Conservation (phyloP, 225 moss, liverwort and hornwort species). For the Marchantia polymorpha region DNA sequence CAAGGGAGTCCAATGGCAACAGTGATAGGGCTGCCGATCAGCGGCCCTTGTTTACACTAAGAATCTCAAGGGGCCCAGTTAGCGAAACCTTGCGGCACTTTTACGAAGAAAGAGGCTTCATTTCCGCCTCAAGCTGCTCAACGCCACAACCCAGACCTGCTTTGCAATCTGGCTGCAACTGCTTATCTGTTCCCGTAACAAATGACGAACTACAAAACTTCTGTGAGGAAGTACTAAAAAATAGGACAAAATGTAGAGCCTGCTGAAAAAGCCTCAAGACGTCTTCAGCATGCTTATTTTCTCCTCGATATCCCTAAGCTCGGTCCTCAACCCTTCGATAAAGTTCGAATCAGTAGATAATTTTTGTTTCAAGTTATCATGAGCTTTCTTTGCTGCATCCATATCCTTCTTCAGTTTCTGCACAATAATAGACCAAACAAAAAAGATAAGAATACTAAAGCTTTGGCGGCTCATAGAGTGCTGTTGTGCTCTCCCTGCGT, state of each 20-base stretch:
- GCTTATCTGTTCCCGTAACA: not conserved
- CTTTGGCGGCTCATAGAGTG: not conserved
- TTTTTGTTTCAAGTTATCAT: constrained; percentile 26
- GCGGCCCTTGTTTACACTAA: constrained; percentile 9
- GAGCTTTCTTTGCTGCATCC: constrained; percentile 22
- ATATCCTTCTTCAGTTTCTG: constrained; percentile 42
- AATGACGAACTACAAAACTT: not conserved
- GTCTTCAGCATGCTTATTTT: constrained; percentile 25
- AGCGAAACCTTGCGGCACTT: not conserved
- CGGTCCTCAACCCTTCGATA: constrained; percentile 27
- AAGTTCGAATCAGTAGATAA: constrained; percentile 28
- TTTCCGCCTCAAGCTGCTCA: constrained; percentile 19
- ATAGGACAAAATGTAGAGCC: not conserved
- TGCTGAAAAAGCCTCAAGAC: not conserved
- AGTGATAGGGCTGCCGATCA: constrained; percentile 21
- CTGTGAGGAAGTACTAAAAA: not conserved
- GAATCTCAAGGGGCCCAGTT: not conserved
- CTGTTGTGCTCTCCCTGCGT: not conserved
- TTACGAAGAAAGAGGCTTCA: constrained; percentile 5
- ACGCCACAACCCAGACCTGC: constrained; percentile 5
- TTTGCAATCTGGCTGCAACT: not conserved
- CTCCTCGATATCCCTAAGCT: constrained; percentile 25
- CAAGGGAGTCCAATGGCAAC: not conserved
- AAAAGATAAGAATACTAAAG: not conserved
- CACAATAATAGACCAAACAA: not conserved